A percentile compares a stretch with the other conserved stretches of the same genome.
Evolutionary conservation across 2,329 filamentous ascomycete species (phyloP).

Genomic region (Stagonosporopsis vannaccii): DNA sequence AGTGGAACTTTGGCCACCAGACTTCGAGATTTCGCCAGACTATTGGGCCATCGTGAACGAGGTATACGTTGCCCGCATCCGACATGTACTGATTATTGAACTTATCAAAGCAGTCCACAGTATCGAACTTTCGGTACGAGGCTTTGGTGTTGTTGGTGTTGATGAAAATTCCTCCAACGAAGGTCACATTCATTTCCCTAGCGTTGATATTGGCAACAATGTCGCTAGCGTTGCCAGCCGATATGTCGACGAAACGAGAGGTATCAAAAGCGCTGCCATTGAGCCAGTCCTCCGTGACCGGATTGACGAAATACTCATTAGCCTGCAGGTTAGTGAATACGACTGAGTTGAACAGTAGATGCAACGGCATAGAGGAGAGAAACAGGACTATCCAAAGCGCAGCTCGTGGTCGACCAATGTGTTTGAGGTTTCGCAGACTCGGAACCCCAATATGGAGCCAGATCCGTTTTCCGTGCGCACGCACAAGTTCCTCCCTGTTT

Average conservation of each 20-base stretch:
- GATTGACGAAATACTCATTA: constrained; percentile 23
- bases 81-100: constrained; percentile 25
- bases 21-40: constrained; percentile 16
- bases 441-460: constrained; percentile 55
- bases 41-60: constrained; percentile 16
- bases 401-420: constrained; percentile 8
- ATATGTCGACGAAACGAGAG: constrained; percentile 1
- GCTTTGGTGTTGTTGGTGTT: background rate
- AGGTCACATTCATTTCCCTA: background rate
- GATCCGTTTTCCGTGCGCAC: constrained; percentile 34
- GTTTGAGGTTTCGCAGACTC: constrained; percentile 49
- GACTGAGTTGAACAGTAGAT: constrained; percentile 31
- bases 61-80: constrained; percentile 19
- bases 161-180: background rate
- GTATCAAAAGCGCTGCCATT: constrained; percentile 17
- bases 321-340: constrained; percentile 26
- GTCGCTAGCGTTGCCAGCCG: background rate
- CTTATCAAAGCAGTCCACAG: constrained; percentile 15
- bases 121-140: background rate
- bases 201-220: background rate
- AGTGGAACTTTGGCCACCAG: constrained; percentile 4
- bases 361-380: constrained; percentile 22
- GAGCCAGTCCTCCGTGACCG: constrained; percentile 22
- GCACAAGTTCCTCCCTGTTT: constrained; percentile 28
- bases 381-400: constrained; percentile 15